Base-by-base conservation (phyloP, 2,329 filamentous ascomycete species). In the Beauveria brongniartii region DNA sequence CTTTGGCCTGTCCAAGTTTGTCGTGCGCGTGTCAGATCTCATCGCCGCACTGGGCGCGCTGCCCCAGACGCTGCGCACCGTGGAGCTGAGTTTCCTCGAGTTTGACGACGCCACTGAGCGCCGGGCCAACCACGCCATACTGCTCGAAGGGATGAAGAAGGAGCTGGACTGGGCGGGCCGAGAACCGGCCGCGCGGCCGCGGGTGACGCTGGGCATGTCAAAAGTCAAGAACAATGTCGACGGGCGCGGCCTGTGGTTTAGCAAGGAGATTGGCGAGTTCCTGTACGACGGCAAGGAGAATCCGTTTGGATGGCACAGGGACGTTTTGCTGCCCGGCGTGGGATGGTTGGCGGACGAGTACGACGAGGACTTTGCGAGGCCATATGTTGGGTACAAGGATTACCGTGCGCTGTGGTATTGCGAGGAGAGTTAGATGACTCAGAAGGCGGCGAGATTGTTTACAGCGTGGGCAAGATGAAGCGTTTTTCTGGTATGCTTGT, bases 31-130 rank as follows among this genome's bases (percentile, higher is more conserved):
- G 40, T 50, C 63, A 1, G 69, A 73, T 40, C 34, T 74, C 0
- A 51, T 75, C 9, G 59, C 63, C 0, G 55, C 74, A 1, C 68
- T 76, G 16, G 44, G 52, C 1, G 58, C 53, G 0, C 55, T 77
- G 0, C 72, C 71, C 3, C 8, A 24, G 0, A 69, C 69, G 0
- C 24, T 74, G 1, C 64, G 66, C 10, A 70, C 69, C 1, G 62
- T 75, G 0, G 68, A 76, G 30, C 63, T 77, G 6, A 74, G 71
- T 50, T 70, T 69, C 14, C 63, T 75, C 1, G 10, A 9, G 3
- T 74, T 74, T 26, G 1, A 16, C n/a, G 22, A 24, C 3, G 9
- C 5, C 9, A n/a, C 10, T 68, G 22, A 7, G 28, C 24, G 40
- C 5, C 24, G 52, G 18, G 22, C 26, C 5, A 24, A 22, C 18